Conservation (phyloP, 2,329 filamentous ascomycete genomes). For the Ophiosphaerella korrae region DNA sequence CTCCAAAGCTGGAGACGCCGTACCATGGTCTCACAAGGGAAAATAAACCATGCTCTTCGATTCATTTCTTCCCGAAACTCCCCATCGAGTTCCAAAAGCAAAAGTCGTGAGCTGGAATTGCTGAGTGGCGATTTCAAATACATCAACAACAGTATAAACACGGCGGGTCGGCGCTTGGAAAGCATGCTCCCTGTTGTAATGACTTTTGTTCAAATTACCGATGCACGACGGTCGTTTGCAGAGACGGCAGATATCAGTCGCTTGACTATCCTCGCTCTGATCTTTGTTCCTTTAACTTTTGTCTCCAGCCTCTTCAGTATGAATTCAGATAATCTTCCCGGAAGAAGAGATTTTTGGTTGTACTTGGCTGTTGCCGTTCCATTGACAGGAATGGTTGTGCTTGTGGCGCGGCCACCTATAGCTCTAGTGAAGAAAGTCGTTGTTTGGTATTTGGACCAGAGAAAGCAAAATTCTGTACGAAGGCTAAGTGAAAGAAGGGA, state of each 20-base stretch:
- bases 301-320: conserved; percentile 30
- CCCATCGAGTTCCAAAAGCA: background rate
- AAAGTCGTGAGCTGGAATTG: background rate
- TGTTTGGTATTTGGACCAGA: too few relatives aligned
- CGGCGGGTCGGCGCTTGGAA: conserved; percentile 13
- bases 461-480: background rate
- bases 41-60: conserved; percentile 10
- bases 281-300: conserved; percentile 28
- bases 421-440: too few relatives aligned
- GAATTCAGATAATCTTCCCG: conserved; percentile 13
- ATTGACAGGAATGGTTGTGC: conserved; percentile 11
- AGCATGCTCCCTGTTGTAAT: conserved; percentile 23
- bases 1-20: conserved; percentile 32
- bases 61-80: conserved; percentile 3
- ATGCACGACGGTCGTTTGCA: conserved; percentile 18
- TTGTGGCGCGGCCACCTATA: conserved; percentile 4
- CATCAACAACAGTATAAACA: conserved; percentile 9
- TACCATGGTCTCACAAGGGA: conserved; percentile 20
- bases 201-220: conserved; percentile 22
- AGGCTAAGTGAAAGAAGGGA: too few relatives aligned
- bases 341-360: conserved; percentile 21
- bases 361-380: conserved; percentile 24
- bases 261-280: conserved; percentile 25
- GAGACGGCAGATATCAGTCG: conserved; percentile 25
- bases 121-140: conserved; percentile 8